phyloP scores from a whole-genome alignment of 768 basidiomycete genomes.

The Strobilomyces echinocephalus region DNA sequence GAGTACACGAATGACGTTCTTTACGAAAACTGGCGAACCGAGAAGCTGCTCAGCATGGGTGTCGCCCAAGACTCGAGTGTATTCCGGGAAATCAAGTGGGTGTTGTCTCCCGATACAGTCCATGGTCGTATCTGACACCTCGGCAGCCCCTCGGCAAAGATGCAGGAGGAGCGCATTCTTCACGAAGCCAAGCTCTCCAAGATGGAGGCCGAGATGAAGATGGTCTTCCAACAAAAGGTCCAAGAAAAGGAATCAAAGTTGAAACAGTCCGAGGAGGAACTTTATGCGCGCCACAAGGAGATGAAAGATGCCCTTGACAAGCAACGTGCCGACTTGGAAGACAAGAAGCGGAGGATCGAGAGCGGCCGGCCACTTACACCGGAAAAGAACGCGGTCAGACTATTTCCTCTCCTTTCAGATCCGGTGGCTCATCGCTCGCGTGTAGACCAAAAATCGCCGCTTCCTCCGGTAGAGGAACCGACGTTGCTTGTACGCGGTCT shows the following conservation, averaged over 20 bases:
- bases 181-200: conserved; percentile 98
- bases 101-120: conserved; percentile 7
- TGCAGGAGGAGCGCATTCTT: conserved; percentile 92
- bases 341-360: conserved; percentile 96
- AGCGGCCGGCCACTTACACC: conserved; percentile 92
- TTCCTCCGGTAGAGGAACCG: conserved; percentile 31
- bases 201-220: conserved; percentile 99
- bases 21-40: conserved; percentile 98
- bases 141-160: conserved; percentile 84
- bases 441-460: conserved; percentile 34
- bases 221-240: conserved; percentile 99
- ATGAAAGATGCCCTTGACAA: conserved; percentile 99
- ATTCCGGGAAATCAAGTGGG: conserved; percentile 99
- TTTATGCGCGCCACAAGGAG: conserved; percentile 97
- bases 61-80: conserved; percentile 96
- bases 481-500: conserved; percentile 10
- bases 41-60: conserved; percentile 95
- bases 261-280: conserved; percentile 98
- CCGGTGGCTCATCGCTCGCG: conserved; percentile 8
- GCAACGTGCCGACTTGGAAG: conserved; percentile 91
- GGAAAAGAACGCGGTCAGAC: conserved; percentile 80
- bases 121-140: conserved; percentile 12
- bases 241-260: conserved; percentile 99
- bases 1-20: conserved; percentile 95
- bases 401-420: conserved; percentile 1